These are phyloP conservation scores for Fusarium sororula DNA, from an alignment of 2,329 filamentous ascomycete species.

Conservation along the genomic window DNA sequence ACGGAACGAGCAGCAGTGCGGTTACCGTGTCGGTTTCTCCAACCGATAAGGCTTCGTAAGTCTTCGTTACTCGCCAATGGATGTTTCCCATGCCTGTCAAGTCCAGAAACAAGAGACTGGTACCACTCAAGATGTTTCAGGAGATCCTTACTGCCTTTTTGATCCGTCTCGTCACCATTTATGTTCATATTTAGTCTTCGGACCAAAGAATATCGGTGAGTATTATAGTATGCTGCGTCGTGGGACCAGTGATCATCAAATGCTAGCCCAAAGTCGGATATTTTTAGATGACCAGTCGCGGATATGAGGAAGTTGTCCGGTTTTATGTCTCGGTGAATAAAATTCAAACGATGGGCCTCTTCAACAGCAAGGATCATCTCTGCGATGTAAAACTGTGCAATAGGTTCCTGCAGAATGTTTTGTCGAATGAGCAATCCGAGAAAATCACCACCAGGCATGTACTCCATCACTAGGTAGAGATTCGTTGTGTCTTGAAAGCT, in stretches of 20 bases:
- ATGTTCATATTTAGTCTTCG: constrained; percentile 79
- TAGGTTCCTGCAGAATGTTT: constrained; percentile 80
- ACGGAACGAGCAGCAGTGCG: constrained; percentile 82
- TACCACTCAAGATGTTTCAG: constrained; percentile 48
- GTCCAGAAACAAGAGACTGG: constrained; percentile 43
- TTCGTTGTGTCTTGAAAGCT: constrained; percentile 89
- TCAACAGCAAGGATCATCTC: constrained; percentile 97
- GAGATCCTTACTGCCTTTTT: constrained; percentile 58
- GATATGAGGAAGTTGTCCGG: constrained; percentile 97
- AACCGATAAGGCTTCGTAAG: constrained; percentile 64
- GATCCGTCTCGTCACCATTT: constrained; percentile 77
- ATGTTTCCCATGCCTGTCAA: constrained; percentile 48
- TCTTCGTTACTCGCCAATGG: constrained; percentile 40
- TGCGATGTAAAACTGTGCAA: constrained; percentile 87
- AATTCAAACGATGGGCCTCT: constrained; percentile 85
- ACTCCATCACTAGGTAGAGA: constrained; percentile 96
- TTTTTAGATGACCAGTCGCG: constrained; percentile 88
- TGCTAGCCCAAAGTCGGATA: constrained; percentile 94
- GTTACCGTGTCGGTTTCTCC: constrained; percentile 74
- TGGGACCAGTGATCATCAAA: constrained; percentile 97
- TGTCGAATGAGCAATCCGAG: constrained; percentile 86
- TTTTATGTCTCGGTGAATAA: constrained; percentile 96
- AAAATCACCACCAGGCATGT: constrained; percentile 97
- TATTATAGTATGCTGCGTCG: constrained; percentile 85
- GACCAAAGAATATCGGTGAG: constrained; percentile 81